A percentile compares a stretch with the other conserved stretches of the same genome.
Conservation (phyloP, 1,284 basidiomycete species). For the Puccinia hordei region DNA sequence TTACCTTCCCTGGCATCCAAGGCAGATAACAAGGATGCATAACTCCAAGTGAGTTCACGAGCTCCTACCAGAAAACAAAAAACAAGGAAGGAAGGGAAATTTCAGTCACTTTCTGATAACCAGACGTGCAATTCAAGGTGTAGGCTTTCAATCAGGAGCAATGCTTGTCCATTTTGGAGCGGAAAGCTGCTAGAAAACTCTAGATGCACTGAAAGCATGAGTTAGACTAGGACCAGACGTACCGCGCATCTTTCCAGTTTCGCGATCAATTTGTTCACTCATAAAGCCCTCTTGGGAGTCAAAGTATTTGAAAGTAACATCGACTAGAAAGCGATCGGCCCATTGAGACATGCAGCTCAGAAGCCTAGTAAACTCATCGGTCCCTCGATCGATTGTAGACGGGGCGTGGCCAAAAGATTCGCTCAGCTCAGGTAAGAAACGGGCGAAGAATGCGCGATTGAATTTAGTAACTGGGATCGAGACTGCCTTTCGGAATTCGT, state of each 20-base stretch:
- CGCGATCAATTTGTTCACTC: conserved; percentile 53
- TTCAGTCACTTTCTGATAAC: neutral
- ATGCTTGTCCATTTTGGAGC: too few species aligned
- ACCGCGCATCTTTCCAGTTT: conserved; percentile 51
- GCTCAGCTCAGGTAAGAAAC: conserved; percentile 30
- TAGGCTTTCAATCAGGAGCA: too few species aligned
- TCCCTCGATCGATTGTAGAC: conserved; percentile 31
- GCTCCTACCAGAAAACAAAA: conserved; percentile 31
- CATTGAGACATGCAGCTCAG: conserved; percentile 49
- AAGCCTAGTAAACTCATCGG: conserved; percentile 31
- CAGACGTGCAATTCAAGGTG: too few species aligned
- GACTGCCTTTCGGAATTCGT: conserved; percentile 39
- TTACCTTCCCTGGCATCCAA: conserved; percentile 49
- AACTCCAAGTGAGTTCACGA: conserved; percentile 49
- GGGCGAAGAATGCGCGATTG: conserved; percentile 36
- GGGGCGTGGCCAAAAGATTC: neutral
- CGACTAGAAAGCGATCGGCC: conserved; percentile 50
- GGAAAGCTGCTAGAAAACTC: neutral
- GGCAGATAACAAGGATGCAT: conserved; percentile 43
- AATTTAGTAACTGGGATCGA: conserved; percentile 39
- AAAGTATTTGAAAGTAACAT: conserved; percentile 39
- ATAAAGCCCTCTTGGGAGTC: conserved; percentile 38
- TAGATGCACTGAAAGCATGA: neutral
- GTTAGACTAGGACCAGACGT: neutral
- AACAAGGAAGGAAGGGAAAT: neutral